These are phyloP conservation scores for Chytridiales sp. DNA, from an alignment of 371 early-diverging fungal genomes.

Conservation along the genomic window DNA sequence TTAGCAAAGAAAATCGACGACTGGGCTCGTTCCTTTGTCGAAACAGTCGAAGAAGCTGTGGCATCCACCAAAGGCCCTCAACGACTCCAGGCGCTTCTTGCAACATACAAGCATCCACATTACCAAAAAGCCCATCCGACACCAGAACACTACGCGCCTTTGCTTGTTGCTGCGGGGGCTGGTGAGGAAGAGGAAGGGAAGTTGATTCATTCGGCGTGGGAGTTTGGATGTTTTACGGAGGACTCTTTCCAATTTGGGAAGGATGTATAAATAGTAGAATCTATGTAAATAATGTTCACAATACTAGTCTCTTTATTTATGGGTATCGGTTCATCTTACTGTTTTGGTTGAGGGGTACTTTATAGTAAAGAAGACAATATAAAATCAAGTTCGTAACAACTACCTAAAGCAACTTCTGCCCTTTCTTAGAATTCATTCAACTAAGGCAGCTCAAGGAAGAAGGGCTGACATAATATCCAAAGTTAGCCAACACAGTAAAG, in stretches of 20 bases:
- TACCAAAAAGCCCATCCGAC: slow-evolving; percentile 29
- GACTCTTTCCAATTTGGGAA: slow-evolving; percentile 24
- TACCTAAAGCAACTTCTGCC: no score
- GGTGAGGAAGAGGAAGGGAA: slow-evolving; percentile 17
- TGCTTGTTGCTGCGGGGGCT: slow-evolving; percentile 43
- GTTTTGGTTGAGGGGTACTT: no score
- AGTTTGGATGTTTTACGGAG: slow-evolving; percentile 8
- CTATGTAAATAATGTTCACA: no score
- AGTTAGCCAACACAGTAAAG: no score
- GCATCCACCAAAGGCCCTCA: not conserved
- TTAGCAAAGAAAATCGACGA: not conserved
- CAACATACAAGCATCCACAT: not conserved
- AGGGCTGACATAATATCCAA: no score
- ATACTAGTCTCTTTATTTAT: no score
- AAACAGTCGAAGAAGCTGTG: slow-evolving; percentile 10
- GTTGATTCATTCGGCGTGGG: slow-evolving; percentile 14
- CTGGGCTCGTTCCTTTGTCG: slow-evolving; percentile 19
- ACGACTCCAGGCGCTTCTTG: slow-evolving; percentile 5
- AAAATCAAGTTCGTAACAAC: no score
- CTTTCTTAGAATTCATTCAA: no score
- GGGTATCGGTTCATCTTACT: no score
- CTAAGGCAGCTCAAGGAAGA: no score
- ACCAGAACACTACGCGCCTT: slow-evolving; percentile 46
- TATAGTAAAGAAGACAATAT: no score
- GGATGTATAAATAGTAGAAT: not conserved